These are phyloP conservation scores for Acephala macrosclerotiorum DNA, from an alignment of 2,329 filamentous ascomycete genomes.

Conservation along the genomic window DNA sequence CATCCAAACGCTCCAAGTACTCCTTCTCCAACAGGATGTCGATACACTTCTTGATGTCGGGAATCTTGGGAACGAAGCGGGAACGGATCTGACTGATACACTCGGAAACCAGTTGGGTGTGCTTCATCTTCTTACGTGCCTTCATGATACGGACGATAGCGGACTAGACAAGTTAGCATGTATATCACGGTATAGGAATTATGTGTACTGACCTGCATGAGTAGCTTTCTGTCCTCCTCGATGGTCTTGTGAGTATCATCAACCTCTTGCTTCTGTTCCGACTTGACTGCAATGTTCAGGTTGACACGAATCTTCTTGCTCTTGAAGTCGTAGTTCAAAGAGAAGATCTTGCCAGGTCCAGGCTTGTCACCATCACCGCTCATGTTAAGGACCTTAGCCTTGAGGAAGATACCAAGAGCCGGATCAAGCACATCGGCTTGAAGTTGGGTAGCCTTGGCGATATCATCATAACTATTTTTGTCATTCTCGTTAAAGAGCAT, in stretches of 20 bases:
- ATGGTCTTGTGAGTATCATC: conserved; percentile 99
- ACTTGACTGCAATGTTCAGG: conserved; percentile 91
- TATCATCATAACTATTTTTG: conserved; percentile 85
- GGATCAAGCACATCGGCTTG: conserved; percentile 86
- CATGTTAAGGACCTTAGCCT: conserved; percentile 86
- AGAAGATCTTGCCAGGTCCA: conserved; percentile 79
- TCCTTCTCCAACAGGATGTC: conserved; percentile 99
- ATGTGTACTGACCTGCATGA: conserved; percentile 82
- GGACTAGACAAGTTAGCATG: conserved; percentile 66
- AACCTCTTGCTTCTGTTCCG: conserved; percentile 94
- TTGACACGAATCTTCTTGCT: conserved; percentile 98
- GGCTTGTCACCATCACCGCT: conserved; percentile 77
- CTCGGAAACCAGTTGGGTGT: conserved; percentile 91
- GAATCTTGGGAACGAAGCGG: conserved; percentile 90
- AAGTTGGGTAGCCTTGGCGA: conserved; percentile 80
- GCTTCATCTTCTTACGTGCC: conserved; percentile 98
- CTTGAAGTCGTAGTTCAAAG: conserved; percentile 94
- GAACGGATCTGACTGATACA: conserved; percentile 94
- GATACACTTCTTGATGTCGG: conserved; percentile 99
- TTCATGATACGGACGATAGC: conserved; percentile 99
- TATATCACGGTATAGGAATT: conserved; percentile 2
- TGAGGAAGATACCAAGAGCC: conserved; percentile 84
- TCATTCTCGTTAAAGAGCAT: conserved; percentile 94
- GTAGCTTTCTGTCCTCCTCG: conserved; percentile 94
- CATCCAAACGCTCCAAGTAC: conserved; percentile 94